These are phyloP conservation scores for Daldinia sp. DNA, from an alignment of 2,329 filamentous ascomycete genomes.

Conservation along the genomic window DNA sequence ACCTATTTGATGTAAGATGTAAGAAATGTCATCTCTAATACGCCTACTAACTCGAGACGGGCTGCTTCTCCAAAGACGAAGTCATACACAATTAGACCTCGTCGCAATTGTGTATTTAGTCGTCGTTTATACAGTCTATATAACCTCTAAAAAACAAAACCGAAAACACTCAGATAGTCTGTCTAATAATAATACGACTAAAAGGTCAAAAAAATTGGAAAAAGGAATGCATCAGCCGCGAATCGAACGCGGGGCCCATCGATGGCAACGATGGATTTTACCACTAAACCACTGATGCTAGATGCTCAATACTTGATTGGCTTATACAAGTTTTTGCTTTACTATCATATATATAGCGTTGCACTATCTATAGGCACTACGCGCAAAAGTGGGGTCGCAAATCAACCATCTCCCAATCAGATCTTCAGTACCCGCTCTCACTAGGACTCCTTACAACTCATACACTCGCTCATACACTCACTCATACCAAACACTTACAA, in stretches of 20 bases:
- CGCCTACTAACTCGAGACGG: too few relatives aligned
- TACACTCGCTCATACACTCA: too few relatives aligned
- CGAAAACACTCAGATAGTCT: too few relatives aligned
- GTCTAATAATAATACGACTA: too few relatives aligned
- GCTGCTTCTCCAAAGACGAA: too few relatives aligned
- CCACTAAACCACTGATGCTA: conserved; percentile 59
- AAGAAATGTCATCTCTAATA: too few relatives aligned
- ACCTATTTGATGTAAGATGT: too few relatives aligned
- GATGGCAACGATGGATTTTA: conserved; percentile 64
- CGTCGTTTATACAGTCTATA: too few relatives aligned
- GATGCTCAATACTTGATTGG: neutral
- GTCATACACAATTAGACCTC: too few relatives aligned
- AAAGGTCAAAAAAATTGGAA: neutral
- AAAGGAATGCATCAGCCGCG: conserved; percentile 50
- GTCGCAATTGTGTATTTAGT: too few relatives aligned
- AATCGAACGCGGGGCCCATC: conserved; percentile 60
- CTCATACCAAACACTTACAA: too few relatives aligned
- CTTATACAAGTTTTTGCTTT: neutral
- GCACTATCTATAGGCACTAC: neutral
- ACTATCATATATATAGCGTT: neutral
- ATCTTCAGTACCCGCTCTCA: neutral
- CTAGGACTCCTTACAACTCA: neutral
- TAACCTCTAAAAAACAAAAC: too few relatives aligned
- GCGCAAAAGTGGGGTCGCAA: neutral
- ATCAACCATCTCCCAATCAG: neutral